Conservation (phyloP, 768 basidiomycete species). For the Fomitopsis serialis region DNA sequence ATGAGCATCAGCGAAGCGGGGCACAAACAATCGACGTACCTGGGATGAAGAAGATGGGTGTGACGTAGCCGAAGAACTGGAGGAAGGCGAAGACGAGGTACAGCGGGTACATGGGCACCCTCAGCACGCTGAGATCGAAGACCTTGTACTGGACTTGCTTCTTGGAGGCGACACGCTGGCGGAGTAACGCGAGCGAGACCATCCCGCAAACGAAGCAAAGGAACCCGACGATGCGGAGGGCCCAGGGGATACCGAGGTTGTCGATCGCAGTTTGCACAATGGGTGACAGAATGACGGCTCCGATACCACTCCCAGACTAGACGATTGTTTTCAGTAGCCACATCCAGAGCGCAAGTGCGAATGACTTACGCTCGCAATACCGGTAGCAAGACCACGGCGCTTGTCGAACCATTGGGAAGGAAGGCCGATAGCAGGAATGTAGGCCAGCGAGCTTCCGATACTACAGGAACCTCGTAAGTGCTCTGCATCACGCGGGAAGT, state of each 20-base stretch:
- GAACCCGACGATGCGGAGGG: constrained; percentile 2
- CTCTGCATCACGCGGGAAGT: too few relatives aligned
- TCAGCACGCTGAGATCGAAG: not conserved
- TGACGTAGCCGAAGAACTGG: constrained; percentile 3
- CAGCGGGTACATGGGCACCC: not conserved
- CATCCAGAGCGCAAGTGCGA: not conserved
- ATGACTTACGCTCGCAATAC: not conserved
- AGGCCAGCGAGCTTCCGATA: not conserved
- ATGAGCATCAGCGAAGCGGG: not conserved
- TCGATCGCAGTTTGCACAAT: not conserved
- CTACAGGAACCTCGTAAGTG: not conserved
- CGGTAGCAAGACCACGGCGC: constrained; percentile 1
- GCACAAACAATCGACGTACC: not conserved
- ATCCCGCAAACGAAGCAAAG: not conserved
- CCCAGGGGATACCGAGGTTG: not conserved
- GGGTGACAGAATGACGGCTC: constrained; percentile 3
- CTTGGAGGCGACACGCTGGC: not conserved
- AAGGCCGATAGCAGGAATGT: constrained; percentile 1
- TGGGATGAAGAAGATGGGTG: constrained; percentile 1
- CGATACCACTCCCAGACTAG: constrained; percentile 2
- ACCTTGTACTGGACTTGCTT: constrained; percentile 2
- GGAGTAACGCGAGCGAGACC: not conserved
- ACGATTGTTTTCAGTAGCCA: not conserved
- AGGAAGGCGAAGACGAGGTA: constrained; percentile 3
- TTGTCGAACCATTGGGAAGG: constrained; percentile 3